Evolutionary conservation across 768 basidiomycete species (phyloP), one percentile per base, ranked within the genome.

Genomic region (Gymnopilus dilepis): DNA sequence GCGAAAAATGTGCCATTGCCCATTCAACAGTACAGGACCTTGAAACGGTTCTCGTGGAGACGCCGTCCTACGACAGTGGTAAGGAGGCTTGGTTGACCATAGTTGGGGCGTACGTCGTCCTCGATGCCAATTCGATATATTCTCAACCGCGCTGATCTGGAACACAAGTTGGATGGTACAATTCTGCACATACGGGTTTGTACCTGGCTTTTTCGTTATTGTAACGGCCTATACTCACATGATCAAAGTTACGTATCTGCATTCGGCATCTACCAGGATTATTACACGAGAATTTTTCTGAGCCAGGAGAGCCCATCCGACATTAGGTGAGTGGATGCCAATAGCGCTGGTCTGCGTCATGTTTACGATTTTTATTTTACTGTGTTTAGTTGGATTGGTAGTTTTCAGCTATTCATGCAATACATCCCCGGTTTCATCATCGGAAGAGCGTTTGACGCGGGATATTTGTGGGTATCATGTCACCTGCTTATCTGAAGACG

Each of bases 201-300:
- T 61, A 37, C 34, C 33, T 28, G 6, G 30, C 51, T 13, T 34
- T 41, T 17, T n/a, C n/a, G 21, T 52, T 5, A 34, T 21, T 24
- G 21, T 31, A 47, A n/a, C 28, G 9, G 34, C 21, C 41, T 50
- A 59, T 22, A 56, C 58, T 57, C 63, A 60, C 51, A 34, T 24
- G 24, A 19, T 37, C 12, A 7, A 9, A 82, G 82, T 4, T 82
- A 80, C 60, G 72, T 77, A 26, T 79, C 78, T 28, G 76, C 79
- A 3, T 81, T 80, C 63, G 82, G 81, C 2, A 76, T 79, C n/a
- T 81, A 79, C 60, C 78, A 83, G 71, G 84, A 84, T 54, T 78
- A 80, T 24, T 79, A 84, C 48, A 78, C 78, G 1, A 72, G 77
- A 37, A 68, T 72, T 6, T 80, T 78, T 59, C 64, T 83, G 57